Conservation (phyloP, 139 green algal species). For the Closterium sp. region DNA sequence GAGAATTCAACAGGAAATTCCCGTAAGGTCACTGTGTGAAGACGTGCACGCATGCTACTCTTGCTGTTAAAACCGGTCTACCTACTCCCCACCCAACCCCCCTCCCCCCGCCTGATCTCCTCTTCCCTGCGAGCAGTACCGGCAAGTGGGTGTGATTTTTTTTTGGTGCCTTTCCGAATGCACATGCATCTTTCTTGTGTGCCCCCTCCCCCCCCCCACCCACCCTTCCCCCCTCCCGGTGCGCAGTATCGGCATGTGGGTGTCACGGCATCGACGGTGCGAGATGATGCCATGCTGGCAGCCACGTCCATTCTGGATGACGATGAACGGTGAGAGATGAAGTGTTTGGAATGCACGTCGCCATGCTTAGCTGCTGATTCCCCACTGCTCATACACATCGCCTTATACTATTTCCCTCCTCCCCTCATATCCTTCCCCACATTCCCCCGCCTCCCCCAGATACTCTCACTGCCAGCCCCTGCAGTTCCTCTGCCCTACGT, state of each 20-base stretch:
- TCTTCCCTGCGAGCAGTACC: too few relatives aligned
- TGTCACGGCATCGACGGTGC: background rate
- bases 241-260: constrained; percentile 5
- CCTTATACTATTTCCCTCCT: too few relatives aligned
- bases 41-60: too few relatives aligned
- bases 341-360: background rate
- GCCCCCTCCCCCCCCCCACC: background rate
- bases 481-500: constrained; percentile 29
- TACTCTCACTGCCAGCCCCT: constrained; percentile 35
- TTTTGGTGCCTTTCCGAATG: too few relatives aligned
- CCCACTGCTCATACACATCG: too few relatives aligned
- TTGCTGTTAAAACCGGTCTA: too few relatives aligned
- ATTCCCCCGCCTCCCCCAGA: background rate
- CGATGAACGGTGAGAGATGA: constrained; percentile 38
- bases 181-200: too few relatives aligned
- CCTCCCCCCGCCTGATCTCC: too few relatives aligned
- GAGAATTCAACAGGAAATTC: background rate
- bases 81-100: too few relatives aligned
- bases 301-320: constrained; percentile 33
- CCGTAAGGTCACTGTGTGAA: background rate
- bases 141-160: too few relatives aligned
- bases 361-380: too few relatives aligned
- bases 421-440: too few relatives aligned
- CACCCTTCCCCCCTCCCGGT: background rate
- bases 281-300: constrained; percentile 39